phyloP scores from a whole-genome alignment of 2,329 filamentous ascomycete genomes.

The Samsoniella hepiali region DNA sequence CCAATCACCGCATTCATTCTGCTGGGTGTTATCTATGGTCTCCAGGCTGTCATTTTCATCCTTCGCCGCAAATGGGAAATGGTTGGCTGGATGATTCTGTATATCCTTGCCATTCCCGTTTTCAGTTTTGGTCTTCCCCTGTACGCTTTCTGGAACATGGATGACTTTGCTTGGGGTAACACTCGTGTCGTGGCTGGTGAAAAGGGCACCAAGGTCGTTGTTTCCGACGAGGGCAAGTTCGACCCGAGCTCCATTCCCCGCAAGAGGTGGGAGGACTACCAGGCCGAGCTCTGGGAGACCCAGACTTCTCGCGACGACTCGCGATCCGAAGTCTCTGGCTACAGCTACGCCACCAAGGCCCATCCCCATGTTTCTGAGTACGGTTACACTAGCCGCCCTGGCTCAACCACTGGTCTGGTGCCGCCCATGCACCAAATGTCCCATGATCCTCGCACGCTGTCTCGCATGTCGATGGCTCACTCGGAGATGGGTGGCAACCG shows the following conservation, averaged over 20 bases:
- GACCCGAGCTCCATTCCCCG: constrained; percentile 88
- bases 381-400: constrained; percentile 56
- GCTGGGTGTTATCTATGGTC: constrained; percentile 91
- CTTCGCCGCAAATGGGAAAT: constrained; percentile 97
- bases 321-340: constrained; percentile 85
- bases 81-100: constrained; percentile 99
- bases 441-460: constrained; percentile 47
- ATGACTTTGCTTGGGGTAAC: constrained; percentile 99
- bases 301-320: constrained; percentile 80
- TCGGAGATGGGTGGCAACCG: constrained; percentile 62
- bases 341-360: constrained; percentile 89
- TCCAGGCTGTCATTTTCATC: constrained; percentile 97
- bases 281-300: constrained; percentile 94
- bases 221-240: constrained; percentile 97
- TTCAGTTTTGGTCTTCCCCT: constrained; percentile 88
- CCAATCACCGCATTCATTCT: constrained; percentile 87
- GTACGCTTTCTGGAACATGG: constrained; percentile 99
- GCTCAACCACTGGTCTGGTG: constrained; percentile 49
- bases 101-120: constrained; percentile 84
- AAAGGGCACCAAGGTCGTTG: constrained; percentile 84
- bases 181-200: constrained; percentile 96
- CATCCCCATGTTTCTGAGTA: constrained; percentile 67
- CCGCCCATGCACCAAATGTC: constrained; percentile 51
- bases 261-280: constrained; percentile 99
- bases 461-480: constrained; percentile 76